A percentile compares a stretch with the other conserved stretches of the same genome.
Evolutionary conservation across 208 protist genomes (phyloP).

Genomic region (Strigomonas culicis): DNA sequence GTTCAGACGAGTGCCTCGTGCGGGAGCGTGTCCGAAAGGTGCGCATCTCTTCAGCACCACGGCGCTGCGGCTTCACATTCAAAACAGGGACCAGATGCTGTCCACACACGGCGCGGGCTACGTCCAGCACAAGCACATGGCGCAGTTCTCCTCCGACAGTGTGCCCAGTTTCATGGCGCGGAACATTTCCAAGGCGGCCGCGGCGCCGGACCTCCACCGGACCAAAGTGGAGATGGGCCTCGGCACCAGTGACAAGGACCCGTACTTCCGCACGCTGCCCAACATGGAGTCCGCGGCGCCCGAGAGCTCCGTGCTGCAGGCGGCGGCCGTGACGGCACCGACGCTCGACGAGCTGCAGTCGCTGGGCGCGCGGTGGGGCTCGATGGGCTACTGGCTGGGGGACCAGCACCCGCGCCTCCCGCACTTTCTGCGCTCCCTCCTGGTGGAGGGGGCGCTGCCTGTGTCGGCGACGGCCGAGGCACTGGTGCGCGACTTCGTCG

Average conservation of each 20-base stretch:
- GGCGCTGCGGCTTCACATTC: too few relatives aligned
- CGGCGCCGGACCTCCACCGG: conserved; percentile 69
- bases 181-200: conserved; percentile 32
- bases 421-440: conserved; percentile 45
- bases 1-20: too few relatives aligned
- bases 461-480: conserved; percentile 56
- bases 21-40: too few relatives aligned
- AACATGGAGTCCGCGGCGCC: conserved; percentile 56
- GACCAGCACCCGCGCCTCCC: conserved; percentile 53
- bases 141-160: conserved; percentile 1
- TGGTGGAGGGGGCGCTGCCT: conserved; percentile 38
- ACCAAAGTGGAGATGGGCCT: conserved; percentile 76
- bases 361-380: conserved; percentile 40
- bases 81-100: conserved; percentile 47
- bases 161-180: conserved; percentile 17
- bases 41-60: too few relatives aligned
- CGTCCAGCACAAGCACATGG: conserved; percentile 54
- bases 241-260: conserved; percentile 65
- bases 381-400: conserved; percentile 72
- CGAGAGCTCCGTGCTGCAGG: conserved; percentile 48
- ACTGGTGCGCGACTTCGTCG: conserved; percentile 51
- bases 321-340: conserved; percentile 25
- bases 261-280: conserved; percentile 72
- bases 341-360: conserved; percentile 42
- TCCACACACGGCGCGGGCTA: conserved; percentile 65